phyloP scores from a whole-genome alignment of 495 filamentous ascomycete genomes.

The Neurospora sp. region DNA sequence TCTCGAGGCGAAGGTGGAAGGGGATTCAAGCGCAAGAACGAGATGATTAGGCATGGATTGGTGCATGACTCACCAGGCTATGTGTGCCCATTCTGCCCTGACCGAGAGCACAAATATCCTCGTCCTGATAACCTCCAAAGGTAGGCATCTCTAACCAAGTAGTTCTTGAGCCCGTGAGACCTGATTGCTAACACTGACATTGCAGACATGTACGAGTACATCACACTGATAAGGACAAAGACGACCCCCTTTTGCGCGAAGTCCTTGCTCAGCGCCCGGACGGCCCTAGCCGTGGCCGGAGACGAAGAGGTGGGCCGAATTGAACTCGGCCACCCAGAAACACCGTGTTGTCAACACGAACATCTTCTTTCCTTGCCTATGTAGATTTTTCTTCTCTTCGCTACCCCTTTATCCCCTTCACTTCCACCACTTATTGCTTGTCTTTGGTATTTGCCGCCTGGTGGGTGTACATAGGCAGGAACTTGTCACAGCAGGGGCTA shows the following conservation, averaged over 20 bases:
- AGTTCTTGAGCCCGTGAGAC: neutral
- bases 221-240: conserved; percentile 76
- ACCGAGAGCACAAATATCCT: conserved; percentile 93
- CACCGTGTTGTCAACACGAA: neutral
- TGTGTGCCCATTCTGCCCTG: conserved; percentile 92
- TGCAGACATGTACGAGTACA: conserved; percentile 79
- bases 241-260: conserved; percentile 67
- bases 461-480: neutral
- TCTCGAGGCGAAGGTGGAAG: conserved; percentile 73
- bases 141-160: too few species aligned
- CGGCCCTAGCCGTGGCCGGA: conserved; percentile 72
- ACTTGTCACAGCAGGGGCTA: neutral
- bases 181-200: neutral
- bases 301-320: conserved; percentile 45
- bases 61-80: conserved; percentile 95
- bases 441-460: neutral
- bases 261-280: conserved; percentile 77
- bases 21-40: conserved; percentile 97
- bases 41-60: conserved; percentile 96
- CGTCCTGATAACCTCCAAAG: conserved; percentile 95
- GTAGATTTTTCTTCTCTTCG: neutral
- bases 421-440: neutral
- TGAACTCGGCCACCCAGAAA: neutral
- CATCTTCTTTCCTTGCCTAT: neutral
- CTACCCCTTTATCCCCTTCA: conserved; percentile 5